Percentiles rank a stretch among this genome's conserved stretches.
phyloP scores from a whole-genome alignment of 345 rosid species.

The Moricandia arvensis region DNA sequence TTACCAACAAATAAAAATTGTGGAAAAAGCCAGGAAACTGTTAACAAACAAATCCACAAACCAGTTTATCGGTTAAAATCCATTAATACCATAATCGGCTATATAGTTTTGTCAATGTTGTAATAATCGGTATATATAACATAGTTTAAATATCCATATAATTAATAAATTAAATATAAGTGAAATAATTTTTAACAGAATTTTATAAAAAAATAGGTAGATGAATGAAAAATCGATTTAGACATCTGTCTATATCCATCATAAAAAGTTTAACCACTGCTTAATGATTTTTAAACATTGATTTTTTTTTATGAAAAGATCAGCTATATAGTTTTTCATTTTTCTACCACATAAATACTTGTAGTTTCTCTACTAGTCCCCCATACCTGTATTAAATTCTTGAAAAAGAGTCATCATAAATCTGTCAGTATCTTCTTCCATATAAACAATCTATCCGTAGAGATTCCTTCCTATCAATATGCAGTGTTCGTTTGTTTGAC shows the following conservation, averaged over 20 bases:
- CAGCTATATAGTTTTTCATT: background rate
- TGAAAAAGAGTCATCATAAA: background rate
- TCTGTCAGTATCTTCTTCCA: conserved; percentile 26
- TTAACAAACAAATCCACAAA: background rate
- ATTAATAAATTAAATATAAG: too few species aligned
- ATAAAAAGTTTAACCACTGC: too few species aligned
- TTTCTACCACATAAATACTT: background rate
- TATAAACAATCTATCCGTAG: background rate
- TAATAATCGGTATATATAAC: too few species aligned
- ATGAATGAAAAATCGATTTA: too few species aligned
- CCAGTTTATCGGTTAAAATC: background rate
- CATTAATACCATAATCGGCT: background rate
- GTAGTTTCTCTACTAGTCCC: background rate
- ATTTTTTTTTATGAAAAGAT: too few species aligned
- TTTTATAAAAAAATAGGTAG: too few species aligned
- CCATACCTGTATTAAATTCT: background rate
- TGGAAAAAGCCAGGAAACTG: background rate
- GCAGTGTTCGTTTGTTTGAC: background rate
- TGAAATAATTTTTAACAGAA: too few species aligned
- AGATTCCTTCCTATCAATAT: conserved; percentile 10
- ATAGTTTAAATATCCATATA: too few species aligned
- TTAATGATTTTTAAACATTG: too few species aligned
- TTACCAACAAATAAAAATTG: background rate
- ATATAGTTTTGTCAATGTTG: background rate
- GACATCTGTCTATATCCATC: too few species aligned